Evolutionary conservation across 2,329 filamentous ascomycete species (phyloP).

Genomic region (Cladosporium sp.): DNA sequence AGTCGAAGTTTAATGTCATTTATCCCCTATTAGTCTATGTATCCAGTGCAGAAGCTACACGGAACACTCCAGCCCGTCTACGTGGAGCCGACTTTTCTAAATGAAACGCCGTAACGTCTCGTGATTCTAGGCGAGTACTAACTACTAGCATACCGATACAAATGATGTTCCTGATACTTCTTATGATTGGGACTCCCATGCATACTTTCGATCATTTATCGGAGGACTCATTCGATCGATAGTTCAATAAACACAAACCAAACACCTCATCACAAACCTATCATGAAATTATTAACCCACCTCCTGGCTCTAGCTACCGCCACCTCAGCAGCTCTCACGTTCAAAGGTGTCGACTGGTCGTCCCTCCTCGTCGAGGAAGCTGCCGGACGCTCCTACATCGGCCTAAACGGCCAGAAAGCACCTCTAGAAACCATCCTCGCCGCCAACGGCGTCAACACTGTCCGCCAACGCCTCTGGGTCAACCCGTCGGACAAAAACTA

Average conservation of each 20-base stretch:
- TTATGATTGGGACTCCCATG: not conserved
- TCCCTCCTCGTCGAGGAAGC: slow-evolving; percentile 39
- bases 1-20: not conserved
- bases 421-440: slow-evolving; percentile 31
- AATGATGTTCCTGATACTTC: not conserved
- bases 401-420: slow-evolving; percentile 31
- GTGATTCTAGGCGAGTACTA: not conserved
- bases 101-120: slow-evolving; percentile 17
- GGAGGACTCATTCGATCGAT: not conserved
- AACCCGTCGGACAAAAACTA: slow-evolving; percentile 32
- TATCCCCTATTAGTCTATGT: not conserved
- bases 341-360: slow-evolving; percentile 41
- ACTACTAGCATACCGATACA: not conserved
- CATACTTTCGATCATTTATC: not conserved
- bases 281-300: not conserved
- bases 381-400: slow-evolving; percentile 37
- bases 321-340: slow-evolving; percentile 26
- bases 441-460: slow-evolving; percentile 28
- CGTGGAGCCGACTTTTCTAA: slow-evolving; percentile 15
- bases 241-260: not conserved
- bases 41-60: slow-evolving; percentile 5
- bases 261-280: not conserved
- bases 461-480: slow-evolving; percentile 35
- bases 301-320: slow-evolving; percentile 16
- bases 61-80: not conserved